Evolutionary conservation across 2,329 filamentous ascomycete genomes (phyloP), one percentile per base, ranked within the genome.

Genomic region (Tolypocladium endophyticum): DNA sequence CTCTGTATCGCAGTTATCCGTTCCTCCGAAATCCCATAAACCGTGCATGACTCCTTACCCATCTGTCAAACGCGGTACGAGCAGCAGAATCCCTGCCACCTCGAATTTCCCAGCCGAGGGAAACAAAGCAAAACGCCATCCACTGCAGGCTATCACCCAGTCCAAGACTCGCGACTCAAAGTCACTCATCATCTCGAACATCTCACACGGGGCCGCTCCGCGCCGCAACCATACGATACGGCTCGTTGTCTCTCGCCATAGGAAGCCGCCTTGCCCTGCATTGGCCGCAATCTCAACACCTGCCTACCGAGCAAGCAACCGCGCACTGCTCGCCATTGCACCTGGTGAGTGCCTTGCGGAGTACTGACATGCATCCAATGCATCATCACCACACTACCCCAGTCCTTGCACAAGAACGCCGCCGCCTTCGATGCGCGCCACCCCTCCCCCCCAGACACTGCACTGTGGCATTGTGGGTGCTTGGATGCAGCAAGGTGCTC

Each of bases 31-130:
- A 23, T 36, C 18, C 47, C 47, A 33, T 52, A 30, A 5, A 20
- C 50, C 28, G 50, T 33, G 20, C 47, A 52, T 35, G 18, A 20
- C 50, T 53, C 50, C 28, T 53, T 33, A n/a, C 28, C 28, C 28
- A 18, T n/a, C 50, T 6, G 50, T 35, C 50, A 35, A 53, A 53
- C 56, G 25, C 43, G 56, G 43, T 39, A 57, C 47, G 30, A 25
- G 43, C 20, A 14, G 28, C 4, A 43, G n/a, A 7, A 41, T 25
- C 33, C 43, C 56, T 47, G 41, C 56, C 47, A 36, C 45, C 43
- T 52, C 35, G 56, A 58, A 58, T 50, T 39, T 57, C 47, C 41
- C 56, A 50, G 56, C 56, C 56, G 56, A 57, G 43, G 47, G 43
- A 28, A 28, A 58, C 55, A 57, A 52, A 57, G 36, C 36, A 43